phyloP scores from a whole-genome alignment of 2,329 filamentous ascomycete species.

The Tolypocladium capitatum region DNA sequence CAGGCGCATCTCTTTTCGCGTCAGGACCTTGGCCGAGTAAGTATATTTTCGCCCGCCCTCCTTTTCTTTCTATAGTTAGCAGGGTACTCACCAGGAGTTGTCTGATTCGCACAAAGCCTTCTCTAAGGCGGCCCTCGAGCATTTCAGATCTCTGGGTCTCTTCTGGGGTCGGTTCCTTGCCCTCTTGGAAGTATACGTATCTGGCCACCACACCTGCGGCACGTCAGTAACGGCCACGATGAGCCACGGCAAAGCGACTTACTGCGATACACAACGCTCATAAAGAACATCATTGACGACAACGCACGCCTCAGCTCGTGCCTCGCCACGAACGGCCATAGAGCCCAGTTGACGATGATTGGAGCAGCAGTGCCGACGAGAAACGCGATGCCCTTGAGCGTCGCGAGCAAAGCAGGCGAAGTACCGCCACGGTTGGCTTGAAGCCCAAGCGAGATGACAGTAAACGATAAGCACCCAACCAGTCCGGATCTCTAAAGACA shows the following conservation, averaged over 20 bases:
- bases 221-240: not conserved
- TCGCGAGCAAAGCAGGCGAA: conserved; percentile 27
- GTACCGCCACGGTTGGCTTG: conserved; percentile 16
- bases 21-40: conserved; percentile 26
- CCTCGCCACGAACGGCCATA: conserved; percentile 49
- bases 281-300: conserved; percentile 43
- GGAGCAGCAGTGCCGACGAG: conserved; percentile 39
- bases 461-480: conserved; percentile 44
- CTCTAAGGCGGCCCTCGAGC: conserved; percentile 44
- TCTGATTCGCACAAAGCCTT: conserved; percentile 44
- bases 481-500: conserved; percentile 35
- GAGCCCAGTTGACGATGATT: conserved; percentile 42
- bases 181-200: conserved; percentile 46
- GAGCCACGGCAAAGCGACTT: conserved; percentile 3
- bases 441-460: conserved; percentile 35
- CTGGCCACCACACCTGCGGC: conserved; percentile 33
- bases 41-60: not conserved
- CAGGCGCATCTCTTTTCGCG: conserved; percentile 45
- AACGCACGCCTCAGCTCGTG: conserved; percentile 43
- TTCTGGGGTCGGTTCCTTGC: conserved; percentile 34
- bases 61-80: no score
- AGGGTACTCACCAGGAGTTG: conserved; percentile 32
- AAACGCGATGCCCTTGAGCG: conserved; percentile 35
- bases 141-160: conserved; percentile 41
- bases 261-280: conserved; percentile 43